Evolutionary conservation across 768 basidiomycete species (phyloP).

Genomic region (Kwoniella botswanensis): DNA sequence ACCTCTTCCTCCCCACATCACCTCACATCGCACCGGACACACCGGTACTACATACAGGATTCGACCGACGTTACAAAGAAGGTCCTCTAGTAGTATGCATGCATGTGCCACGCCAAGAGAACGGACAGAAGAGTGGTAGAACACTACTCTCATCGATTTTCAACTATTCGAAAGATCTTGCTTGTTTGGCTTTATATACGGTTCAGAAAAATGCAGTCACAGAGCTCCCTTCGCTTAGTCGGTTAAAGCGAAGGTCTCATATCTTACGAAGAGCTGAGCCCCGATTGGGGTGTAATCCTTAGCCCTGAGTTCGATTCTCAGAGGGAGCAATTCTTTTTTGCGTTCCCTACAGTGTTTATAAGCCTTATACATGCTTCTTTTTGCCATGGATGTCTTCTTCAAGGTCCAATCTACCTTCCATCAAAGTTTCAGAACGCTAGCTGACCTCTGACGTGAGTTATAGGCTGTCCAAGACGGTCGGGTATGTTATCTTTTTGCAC

Average conservation of each 20-base stretch:
- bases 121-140: no score
- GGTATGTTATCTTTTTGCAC: no score
- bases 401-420: background rate
- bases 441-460: background rate
- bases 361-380: background rate
- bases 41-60: no score
- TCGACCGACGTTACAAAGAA: no score
- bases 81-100: no score
- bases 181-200: no score
- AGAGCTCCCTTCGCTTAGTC: background rate
- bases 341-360: background rate
- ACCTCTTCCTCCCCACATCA: no score
- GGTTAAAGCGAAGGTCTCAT: conserved; percentile 28
- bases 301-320: conserved; percentile 26
- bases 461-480: background rate
- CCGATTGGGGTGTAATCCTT: conserved; percentile 12
- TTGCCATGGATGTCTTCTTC: background rate
- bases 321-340: conserved; percentile 17
- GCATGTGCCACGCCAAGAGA: no score
- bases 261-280: conserved; percentile 10
- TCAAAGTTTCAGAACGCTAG: background rate
- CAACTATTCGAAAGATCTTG: no score
- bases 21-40: no score
- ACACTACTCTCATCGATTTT: no score
- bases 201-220: no score